Conservation (phyloP, 305 asterid species). For the Lippia alba region DNA sequence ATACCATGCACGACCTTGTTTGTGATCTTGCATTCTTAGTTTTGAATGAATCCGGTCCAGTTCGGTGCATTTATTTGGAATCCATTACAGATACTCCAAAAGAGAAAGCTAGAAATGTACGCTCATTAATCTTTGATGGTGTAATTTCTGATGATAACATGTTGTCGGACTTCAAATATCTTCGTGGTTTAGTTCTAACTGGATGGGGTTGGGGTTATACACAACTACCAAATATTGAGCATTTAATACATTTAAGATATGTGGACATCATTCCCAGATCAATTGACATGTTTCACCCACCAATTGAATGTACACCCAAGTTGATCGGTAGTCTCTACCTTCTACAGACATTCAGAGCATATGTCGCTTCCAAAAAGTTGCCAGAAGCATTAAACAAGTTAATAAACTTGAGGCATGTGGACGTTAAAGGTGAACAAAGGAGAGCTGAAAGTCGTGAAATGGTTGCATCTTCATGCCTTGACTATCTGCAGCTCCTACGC, state of each 20-base stretch:
- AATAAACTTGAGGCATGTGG: no score
- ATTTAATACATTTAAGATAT: constrained; percentile 33
- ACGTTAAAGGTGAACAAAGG: constrained; percentile 18
- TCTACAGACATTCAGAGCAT: constrained; percentile 8
- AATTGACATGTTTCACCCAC: neutral
- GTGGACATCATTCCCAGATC: constrained; percentile 9
- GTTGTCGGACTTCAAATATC: constrained; percentile 14
- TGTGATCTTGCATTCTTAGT: no score
- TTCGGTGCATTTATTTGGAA: no score
- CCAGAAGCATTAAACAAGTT: no score
- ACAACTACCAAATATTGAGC: constrained; percentile 15
- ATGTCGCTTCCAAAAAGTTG: neutral
- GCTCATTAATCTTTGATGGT: no score
- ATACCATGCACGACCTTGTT: no score
- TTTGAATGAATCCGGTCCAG: no score
- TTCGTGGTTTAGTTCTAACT: constrained; percentile 10
- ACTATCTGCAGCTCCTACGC: no score
- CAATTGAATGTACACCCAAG: neutral
- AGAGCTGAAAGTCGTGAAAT: neutral
- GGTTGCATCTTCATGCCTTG: no score
- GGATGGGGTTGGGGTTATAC: rapidly evolving
- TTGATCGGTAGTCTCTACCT: neutral
- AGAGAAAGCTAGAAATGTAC: no score
- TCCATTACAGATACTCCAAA: no score
- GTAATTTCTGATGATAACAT: no score